Evolutionary conservation across 176 grass and related monocot genomes (phyloP).

Genomic region (Hyparrhenia diplandra): DNA sequence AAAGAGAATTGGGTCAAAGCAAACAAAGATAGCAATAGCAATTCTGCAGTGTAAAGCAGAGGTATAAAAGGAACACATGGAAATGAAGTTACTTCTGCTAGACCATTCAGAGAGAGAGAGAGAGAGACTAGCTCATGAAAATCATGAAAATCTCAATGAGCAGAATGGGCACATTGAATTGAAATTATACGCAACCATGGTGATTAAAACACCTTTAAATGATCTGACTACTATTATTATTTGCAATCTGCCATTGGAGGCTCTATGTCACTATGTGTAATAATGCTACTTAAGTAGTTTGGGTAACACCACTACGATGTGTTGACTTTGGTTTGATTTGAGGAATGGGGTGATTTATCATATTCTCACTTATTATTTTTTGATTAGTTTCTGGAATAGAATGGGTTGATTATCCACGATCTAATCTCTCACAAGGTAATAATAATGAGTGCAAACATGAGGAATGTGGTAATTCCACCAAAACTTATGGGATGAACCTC

Average conservation of each 20-base stretch:
- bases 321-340: not conserved
- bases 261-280: not conserved
- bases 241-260: not conserved
- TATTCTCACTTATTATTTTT: not conserved
- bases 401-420: not conserved
- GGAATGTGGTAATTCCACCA: not conserved
- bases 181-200: not conserved
- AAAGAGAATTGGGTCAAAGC: not conserved
- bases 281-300: conserved; percentile 17
- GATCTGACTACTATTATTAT: not conserved
- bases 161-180: not conserved
- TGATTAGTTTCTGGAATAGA: not conserved
- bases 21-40: not conserved
- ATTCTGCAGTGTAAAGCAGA: not conserved
- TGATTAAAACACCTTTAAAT: conserved; percentile 26
- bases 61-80: not conserved
- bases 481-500: not conserved
- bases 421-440: not conserved
- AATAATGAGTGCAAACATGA: not conserved
- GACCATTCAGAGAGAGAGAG: not conserved
- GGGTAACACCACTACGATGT: not conserved
- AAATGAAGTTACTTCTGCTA: conserved; percentile 3
- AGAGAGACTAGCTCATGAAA: not conserved
- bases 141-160: conserved; percentile 12
- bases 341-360: not conserved